Percentiles rank a stretch among this genome's conserved stretches.
Conservation (phyloP, 768 basidiomycete species). For the Megacollybia marginata region DNA sequence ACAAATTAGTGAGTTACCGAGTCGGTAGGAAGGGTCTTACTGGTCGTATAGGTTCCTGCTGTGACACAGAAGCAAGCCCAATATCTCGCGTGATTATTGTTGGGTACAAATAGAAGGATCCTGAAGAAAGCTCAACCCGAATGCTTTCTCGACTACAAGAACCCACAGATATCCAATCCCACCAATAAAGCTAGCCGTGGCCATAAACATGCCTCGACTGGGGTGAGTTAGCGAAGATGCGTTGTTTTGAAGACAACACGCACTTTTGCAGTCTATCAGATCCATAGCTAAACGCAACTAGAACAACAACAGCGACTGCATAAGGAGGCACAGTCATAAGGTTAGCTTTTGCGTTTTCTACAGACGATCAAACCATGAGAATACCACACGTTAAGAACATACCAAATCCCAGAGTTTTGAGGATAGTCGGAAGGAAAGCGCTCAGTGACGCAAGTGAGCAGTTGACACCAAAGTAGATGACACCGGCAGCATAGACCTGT, state of each 20-base stretch:
- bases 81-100: conserved; percentile 58
- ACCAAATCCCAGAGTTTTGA: conserved; percentile 69
- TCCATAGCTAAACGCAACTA: conserved; percentile 47
- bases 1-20: conserved; percentile 3
- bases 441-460: conserved; percentile 72
- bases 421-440: conserved; percentile 80
- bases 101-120: conserved; percentile 45
- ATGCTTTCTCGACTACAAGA: too few species aligned
- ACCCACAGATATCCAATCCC: conserved; percentile 56
- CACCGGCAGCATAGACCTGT: conserved; percentile 58
- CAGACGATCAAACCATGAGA: not conserved
- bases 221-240: conserved; percentile 1
- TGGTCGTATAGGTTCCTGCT: conserved; percentile 69
- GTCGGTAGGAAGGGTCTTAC: conserved; percentile 76
- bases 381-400: conserved; percentile 16
- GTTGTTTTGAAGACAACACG: too few species aligned
- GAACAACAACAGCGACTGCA: conserved; percentile 58
- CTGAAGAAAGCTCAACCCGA: conserved; percentile 17
- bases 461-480: conserved; percentile 75
- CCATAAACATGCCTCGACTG: conserved; percentile 35
- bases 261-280: conserved; percentile 66
- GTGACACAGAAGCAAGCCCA: conserved; percentile 77
- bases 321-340: conserved; percentile 80
- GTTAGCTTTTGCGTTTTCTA: conserved; percentile 62
- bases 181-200: conserved; percentile 34